phyloP scores from a whole-genome alignment of 345 rosid species.

The Chamaenerion angustifolium region DNA sequence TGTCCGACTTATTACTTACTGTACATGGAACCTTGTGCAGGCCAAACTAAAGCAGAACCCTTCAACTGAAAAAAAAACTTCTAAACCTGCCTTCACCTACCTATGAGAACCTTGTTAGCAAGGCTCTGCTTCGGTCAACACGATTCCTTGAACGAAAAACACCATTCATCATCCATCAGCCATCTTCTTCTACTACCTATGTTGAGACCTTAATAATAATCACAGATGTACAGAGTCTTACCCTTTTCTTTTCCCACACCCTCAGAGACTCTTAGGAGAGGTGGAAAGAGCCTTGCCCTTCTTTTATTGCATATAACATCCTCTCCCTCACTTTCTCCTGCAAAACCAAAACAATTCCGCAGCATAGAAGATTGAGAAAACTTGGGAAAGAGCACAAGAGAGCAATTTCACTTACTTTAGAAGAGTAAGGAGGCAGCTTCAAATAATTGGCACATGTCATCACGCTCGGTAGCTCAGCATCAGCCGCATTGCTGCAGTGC shows the following conservation, averaged over 20 bases:
- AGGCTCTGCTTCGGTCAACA: no score
- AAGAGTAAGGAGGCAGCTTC: constrained; percentile 85
- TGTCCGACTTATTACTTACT: no score
- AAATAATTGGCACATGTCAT: constrained; percentile 98
- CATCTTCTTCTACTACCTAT: no score
- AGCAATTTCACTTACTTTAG: constrained; percentile 36
- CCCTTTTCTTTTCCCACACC: constrained; percentile 9
- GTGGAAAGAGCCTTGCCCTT: constrained; percentile 97
- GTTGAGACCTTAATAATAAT: constrained; percentile 13
- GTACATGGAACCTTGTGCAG: no score
- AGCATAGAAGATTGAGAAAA: no score
- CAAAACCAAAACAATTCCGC: constrained; percentile 4
- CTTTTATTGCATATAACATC: constrained; percentile 73
- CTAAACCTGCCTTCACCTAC: no score
- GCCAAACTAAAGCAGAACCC: no score
- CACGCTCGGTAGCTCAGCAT: constrained; percentile 84
- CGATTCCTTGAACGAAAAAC: no score
- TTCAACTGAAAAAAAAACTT: no score
- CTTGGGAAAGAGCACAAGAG: no score
- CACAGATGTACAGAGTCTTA: constrained; percentile 38
- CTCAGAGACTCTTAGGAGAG: constrained; percentile 36
- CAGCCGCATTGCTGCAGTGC: constrained; percentile 56
- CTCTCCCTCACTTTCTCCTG: constrained; percentile 95
- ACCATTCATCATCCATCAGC: no score
- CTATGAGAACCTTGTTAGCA: no score